Percentiles rank a stretch among this genome's conserved stretches.
phyloP scores from a whole-genome alignment of 2,329 filamentous ascomycete species.

The Knoxdaviesia capensis region DNA sequence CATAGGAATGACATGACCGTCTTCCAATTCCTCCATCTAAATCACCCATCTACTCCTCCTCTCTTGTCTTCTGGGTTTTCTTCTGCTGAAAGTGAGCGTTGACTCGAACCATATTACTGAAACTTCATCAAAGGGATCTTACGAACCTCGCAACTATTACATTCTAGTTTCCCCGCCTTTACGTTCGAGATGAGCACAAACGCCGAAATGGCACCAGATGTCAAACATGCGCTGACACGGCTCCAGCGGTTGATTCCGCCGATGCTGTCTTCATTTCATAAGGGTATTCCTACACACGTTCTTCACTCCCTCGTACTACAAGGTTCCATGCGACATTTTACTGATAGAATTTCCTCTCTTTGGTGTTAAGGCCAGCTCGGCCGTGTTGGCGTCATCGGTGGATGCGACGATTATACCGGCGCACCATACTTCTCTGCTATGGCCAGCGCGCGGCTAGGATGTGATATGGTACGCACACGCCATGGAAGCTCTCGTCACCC shows the following conservation, averaged over 20 bases:
- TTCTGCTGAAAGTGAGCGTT: too few relatives aligned
- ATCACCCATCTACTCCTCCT: too few relatives aligned
- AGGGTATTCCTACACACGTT: slow-evolving; percentile 36
- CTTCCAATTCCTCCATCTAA: too few relatives aligned
- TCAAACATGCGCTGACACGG: slow-evolving; percentile 57
- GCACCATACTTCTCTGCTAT: slow-evolving; percentile 97
- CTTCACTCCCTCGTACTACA: background rate
- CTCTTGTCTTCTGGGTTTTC: too few relatives aligned
- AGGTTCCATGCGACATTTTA: background rate
- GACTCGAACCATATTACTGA: too few relatives aligned
- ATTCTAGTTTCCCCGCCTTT: too few relatives aligned
- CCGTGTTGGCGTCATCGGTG: slow-evolving; percentile 81
- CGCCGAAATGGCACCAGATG: slow-evolving; percentile 41
- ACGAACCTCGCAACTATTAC: too few relatives aligned
- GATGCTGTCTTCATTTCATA: slow-evolving; percentile 90
- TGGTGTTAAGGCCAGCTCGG: slow-evolving; percentile 57
- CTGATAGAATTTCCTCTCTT: background rate
- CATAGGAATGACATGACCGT: too few relatives aligned
- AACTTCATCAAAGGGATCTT: too few relatives aligned
- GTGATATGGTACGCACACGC: slow-evolving; percentile 51
- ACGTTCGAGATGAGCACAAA: too few relatives aligned
- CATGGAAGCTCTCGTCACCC: background rate
- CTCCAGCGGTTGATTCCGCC: slow-evolving; percentile 84
- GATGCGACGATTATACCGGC: slow-evolving; percentile 89
- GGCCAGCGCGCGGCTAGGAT: slow-evolving; percentile 77